A percentile compares a stretch with the other conserved stretches of the same genome.
Evolutionary conservation across 768 basidiomycete species (phyloP).

Genomic region (Xerocomellus intermedius): DNA sequence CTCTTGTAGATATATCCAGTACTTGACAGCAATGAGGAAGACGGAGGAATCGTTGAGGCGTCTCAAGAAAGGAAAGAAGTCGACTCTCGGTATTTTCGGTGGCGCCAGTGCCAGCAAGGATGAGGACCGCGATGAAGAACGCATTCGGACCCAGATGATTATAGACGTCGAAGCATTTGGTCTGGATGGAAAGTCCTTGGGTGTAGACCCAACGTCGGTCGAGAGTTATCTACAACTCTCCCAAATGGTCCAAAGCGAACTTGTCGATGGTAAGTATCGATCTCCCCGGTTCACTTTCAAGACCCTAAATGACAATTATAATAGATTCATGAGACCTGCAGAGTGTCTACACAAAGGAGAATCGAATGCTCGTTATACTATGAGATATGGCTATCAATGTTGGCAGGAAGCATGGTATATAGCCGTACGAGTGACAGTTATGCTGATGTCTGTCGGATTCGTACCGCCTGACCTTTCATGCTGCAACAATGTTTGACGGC

Average conservation of each 20-base stretch:
- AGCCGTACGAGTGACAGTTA: constrained; percentile 57
- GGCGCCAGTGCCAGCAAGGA: constrained; percentile 44
- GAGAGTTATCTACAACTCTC: constrained; percentile 54
- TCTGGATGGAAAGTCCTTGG: constrained; percentile 68
- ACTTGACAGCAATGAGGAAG: constrained; percentile 83
- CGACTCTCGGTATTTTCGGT: constrained; percentile 78
- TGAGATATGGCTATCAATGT: constrained; percentile 19
- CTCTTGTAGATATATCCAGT: constrained; percentile 65
- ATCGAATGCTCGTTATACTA: neutral
- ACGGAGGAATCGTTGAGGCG: constrained; percentile 86
- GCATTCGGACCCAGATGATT: constrained; percentile 78
- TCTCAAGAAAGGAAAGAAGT: constrained; percentile 84
- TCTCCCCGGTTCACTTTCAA: neutral
- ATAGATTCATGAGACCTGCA: constrained; percentile 14
- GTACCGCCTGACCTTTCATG: constrained; percentile 19
- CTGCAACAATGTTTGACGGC: constrained; percentile 46
- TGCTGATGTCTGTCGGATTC: constrained; percentile 20
- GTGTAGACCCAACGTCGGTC: constrained; percentile 56
- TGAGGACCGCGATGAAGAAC: constrained; percentile 83
- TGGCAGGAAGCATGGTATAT: constrained; percentile 54
- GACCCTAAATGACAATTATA: neutral
- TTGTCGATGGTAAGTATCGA: constrained; percentile 32
- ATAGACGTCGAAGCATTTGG: constrained; percentile 85
- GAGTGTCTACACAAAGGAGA: neutral
- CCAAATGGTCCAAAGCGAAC: constrained; percentile 54